phyloP scores from a whole-genome alignment of 345 rosid genomes.

The Balakata baccata region DNA sequence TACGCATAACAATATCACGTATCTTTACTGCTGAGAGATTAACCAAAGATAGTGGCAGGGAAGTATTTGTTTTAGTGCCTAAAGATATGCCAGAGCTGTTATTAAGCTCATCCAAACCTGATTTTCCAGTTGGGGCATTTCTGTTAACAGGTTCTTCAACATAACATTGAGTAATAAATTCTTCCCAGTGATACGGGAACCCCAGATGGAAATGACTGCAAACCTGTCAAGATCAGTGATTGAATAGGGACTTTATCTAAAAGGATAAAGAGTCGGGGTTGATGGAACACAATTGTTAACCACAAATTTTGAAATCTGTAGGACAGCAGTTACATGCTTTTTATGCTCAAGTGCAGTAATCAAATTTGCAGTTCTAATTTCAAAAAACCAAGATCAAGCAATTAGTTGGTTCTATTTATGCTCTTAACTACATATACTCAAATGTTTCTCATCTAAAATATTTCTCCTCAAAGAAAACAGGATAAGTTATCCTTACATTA shows the following conservation, averaged over 20 bases:
- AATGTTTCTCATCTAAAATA: not conserved
- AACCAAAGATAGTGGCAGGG: conserved; percentile 24
- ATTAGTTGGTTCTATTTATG: not conserved
- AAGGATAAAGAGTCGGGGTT: not conserved
- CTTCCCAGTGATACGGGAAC: conserved; percentile 50
- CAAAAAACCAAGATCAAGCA: not conserved
- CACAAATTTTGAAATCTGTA: not conserved
- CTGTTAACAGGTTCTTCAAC: conserved; percentile 18
- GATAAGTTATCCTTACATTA: too few species aligned
- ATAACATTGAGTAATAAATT: conserved; percentile 18
- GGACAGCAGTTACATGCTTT: not conserved
- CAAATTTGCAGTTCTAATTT: not conserved
- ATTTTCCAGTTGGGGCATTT: not conserved
- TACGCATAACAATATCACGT: conserved; percentile 32
- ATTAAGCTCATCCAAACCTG: not conserved
- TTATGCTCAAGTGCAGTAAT: not conserved
- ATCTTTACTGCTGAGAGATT: conserved; percentile 30
- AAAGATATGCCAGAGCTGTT: not conserved
- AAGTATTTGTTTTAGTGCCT: conserved; percentile 10
- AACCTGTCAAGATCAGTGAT: conserved; percentile 28
- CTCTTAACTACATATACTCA: not conserved
- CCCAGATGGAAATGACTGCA: conserved; percentile 46
- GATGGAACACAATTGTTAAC: not conserved
- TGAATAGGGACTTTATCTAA: not conserved
- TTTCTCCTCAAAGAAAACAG: not conserved